A percentile compares a stretch with the other conserved stretches of the same genome.
phyloP scores from a whole-genome alignment of 306 rosid species.

The Fagus crenata region DNA sequence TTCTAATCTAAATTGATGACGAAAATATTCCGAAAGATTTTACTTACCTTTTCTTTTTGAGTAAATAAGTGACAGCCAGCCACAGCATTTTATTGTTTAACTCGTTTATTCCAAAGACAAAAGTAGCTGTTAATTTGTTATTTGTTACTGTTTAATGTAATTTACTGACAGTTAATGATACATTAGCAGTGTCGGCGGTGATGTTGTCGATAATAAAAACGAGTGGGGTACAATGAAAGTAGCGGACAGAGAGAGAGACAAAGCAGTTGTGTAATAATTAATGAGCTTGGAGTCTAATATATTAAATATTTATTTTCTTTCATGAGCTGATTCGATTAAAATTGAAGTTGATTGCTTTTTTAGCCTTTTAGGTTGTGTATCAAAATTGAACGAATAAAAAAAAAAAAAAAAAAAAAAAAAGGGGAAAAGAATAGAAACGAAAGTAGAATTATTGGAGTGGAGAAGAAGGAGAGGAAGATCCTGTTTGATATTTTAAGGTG shows the following conservation, averaged over 20 bases:
- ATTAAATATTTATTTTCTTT: background rate
- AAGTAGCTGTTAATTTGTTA: background rate
- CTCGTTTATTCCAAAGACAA: no score
- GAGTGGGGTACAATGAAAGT: constrained; percentile 11
- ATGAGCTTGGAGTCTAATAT: background rate
- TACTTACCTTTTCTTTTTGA: background rate
- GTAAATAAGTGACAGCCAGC: background rate
- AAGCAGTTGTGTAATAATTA: background rate
- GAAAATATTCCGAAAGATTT: background rate
- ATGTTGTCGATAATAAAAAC: background rate
- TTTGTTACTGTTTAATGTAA: background rate
- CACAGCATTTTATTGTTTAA: background rate
- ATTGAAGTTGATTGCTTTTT: background rate
- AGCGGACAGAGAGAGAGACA: background rate
- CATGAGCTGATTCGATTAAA: background rate
- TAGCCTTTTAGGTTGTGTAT: no score
- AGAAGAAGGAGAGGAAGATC: background rate
- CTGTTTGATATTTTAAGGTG: background rate
- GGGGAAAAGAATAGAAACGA: no score
- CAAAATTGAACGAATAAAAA: background rate
- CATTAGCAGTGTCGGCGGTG: constrained; percentile 23
- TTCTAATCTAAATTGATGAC: background rate
- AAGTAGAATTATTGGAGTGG: background rate
- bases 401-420: no score
- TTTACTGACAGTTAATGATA: background rate